Base-by-base conservation (phyloP, 2,329 filamentous ascomycete species). In the Aspergillus proliferans region DNA sequence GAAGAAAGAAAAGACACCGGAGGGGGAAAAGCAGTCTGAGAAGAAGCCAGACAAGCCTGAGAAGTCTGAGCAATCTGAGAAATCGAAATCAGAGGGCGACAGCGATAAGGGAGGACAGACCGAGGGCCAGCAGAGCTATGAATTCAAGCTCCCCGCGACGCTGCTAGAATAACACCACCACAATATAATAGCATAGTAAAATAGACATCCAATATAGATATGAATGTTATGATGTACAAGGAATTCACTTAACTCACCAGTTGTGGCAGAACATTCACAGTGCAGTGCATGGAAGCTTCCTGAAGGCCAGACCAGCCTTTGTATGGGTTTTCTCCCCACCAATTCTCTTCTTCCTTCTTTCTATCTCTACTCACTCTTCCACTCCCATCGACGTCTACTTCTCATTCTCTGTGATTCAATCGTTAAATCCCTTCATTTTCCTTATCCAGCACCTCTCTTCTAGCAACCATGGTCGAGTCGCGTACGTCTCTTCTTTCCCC, bases 271-370 rank as follows among this genome's bases (percentile, higher is more conserved):
- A 12, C 38, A 21, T 40, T 40, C 38, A 15, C 33, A 38, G n/a
- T 38, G 34, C 34, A 38, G 34, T 19, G 15, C 38, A 67, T 71
- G 67, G 68, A 71, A 71, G 61, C 66, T 70, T 70, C 67, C 53
- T 70, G 67, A 70, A 52, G 45, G 46, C 7, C 42, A 45, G 43
- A 46, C 40, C 26, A 5, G 34, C 22, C 38, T 43, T 36, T 19
- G 19, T 33, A 47, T 36, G 34, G 34, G 15, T 36, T 36, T 36
- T 36, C 34, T 36, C 34, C 34, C 34, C 34, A 36, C 34, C 34
- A 36, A n/a, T 36, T 36, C 34, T 36, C 34, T 36, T 40, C 10
- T 10, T 22, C 18, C 38, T 19, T 12, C 18, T 36, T 45, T 30
- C 22, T 15, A 40, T 47, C n/a, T 47, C 18, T 34, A 38, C 41